Evolutionary conservation across 495 filamentous ascomycete species (phyloP), one percentile per base, ranked within the genome.

Genomic region (Letharia lupina): DNA sequence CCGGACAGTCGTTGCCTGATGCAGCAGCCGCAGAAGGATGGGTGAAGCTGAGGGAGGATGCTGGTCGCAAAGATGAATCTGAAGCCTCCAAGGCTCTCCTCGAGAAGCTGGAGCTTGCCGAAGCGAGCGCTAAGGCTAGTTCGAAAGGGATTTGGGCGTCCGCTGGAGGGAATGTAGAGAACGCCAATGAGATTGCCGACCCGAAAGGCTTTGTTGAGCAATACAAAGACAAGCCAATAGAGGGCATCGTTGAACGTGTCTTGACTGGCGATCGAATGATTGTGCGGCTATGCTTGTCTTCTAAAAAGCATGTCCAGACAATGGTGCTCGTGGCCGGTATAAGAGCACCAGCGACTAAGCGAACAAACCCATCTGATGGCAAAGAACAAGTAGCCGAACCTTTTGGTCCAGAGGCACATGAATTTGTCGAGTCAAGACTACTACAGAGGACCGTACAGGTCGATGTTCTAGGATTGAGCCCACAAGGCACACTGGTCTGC

Each of bases 281-380:
- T 63, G 78, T 93, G n/a, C 87, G 95, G 57, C 79, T 99, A 62
- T 77, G 94, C 52, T 73, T 93, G 23, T 81, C 84, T 6, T 86
- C 91, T 1, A 85, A 86, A 67, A 85, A 89, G 73, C 94, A 99
- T 72, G 76, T 88, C 62, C 92, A 97, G 77, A 87, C 85, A 12
- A 86, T 96, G 73, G 82, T 92, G 60, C 83, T 96, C n/a, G 74
- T 98, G 71, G 95, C 93, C 35, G 95, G 95, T 69, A 85, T 99
- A 68, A 85, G 90, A 33, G 84, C 93, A 18, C 95, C 95, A 15
- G 80, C 89, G 8, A 93, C 93, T 9, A 91, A 90, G 73, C 88
- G 95, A 44, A 86, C 84, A 11, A 89, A 87, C 69, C 83, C 82
- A 41, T 80, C 85, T 16, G 90, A 90, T 64, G 89, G 90, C 63